Evolutionary conservation across 2,329 filamentous ascomycete species (phyloP).

Genomic region (Stylonectria norvegica): DNA sequence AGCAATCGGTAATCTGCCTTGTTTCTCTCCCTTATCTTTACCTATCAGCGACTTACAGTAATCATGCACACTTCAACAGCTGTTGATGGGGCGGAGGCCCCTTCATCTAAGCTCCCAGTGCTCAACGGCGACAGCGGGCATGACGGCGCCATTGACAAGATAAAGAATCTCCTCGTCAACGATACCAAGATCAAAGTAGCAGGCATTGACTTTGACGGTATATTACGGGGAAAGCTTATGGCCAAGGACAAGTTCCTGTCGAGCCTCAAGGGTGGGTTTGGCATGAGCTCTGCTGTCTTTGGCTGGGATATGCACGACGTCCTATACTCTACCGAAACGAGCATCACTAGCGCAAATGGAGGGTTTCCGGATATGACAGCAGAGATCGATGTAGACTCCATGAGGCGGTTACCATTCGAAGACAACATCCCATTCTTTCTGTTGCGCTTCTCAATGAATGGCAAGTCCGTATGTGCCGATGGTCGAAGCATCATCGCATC

Average conservation of each 20-base stretch:
- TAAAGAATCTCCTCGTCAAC: slow-evolving; percentile 68
- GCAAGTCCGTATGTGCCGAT: slow-evolving; percentile 67
- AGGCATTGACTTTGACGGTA: slow-evolving; percentile 73
- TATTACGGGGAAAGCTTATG: slow-evolving; percentile 74
- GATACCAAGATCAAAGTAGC: slow-evolving; percentile 47
- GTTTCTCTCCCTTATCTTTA: neutral
- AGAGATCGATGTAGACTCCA: slow-evolving; percentile 66
- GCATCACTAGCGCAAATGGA: slow-evolving; percentile 75
- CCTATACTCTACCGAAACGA: slow-evolving; percentile 72
- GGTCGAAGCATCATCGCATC: slow-evolving; percentile 65
- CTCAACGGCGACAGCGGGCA: slow-evolving; percentile 80
- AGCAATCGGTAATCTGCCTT: too few relatives aligned
- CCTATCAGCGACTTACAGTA: neutral
- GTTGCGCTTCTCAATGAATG: slow-evolving; percentile 69
- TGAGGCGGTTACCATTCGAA: slow-evolving; percentile 77
- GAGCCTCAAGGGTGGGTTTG: slow-evolving; percentile 70
- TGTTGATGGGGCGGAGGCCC: neutral
- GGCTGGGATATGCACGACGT: slow-evolving; percentile 87
- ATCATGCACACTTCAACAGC: neutral
- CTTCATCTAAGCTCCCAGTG: slow-evolving; percentile 66
- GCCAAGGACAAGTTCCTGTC: slow-evolving; percentile 81
- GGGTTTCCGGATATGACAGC: slow-evolving; percentile 76
- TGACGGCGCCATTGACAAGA: slow-evolving; percentile 83
- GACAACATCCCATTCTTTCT: slow-evolving; percentile 73
- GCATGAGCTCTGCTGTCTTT: slow-evolving; percentile 81